These are phyloP conservation scores for Pulveroboletus sp. DNA, from an alignment of 1,284 basidiomycete species.

Conservation along the genomic window DNA sequence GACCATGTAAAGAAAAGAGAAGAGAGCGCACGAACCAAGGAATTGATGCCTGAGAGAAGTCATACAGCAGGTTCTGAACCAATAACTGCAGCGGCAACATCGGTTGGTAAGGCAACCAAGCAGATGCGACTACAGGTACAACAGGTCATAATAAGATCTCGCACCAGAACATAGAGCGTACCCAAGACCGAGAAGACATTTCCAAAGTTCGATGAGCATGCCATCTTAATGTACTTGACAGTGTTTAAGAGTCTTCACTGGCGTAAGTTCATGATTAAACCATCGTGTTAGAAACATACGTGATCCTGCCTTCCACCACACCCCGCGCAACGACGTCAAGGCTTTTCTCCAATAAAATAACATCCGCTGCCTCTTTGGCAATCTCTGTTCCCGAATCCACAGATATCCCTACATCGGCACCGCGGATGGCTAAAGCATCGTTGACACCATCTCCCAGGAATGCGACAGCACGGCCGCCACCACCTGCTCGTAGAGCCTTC, in stretches of 20 bases:
- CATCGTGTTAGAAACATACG: conserved; percentile 20
- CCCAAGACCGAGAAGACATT: conserved; percentile 37
- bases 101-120: conserved; percentile 36
- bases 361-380: conserved; percentile 96
- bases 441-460: conserved; percentile 39
- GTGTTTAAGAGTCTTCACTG: conserved; percentile 31
- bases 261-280: conserved; percentile 15
- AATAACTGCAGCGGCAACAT: conserved; percentile 35
- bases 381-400: conserved; percentile 99
- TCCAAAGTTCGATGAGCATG: conserved; percentile 37
- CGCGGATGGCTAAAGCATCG: conserved; percentile 35
- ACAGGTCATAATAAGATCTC: conserved; percentile 1
- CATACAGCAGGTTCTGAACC: conserved; percentile 33
- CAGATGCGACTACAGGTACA: conserved; percentile 29
- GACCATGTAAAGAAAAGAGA: not conserved
- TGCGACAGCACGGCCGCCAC: conserved; percentile 33
- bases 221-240: conserved; percentile 37
- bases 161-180: conserved; percentile 18
- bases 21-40: conserved; percentile 29
- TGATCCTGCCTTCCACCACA: conserved; percentile 37
- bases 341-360: conserved; percentile 83
- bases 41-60: conserved; percentile 37
- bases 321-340: conserved; percentile 35
- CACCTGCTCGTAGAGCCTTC: conserved; percentile 32
- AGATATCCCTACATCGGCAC: conserved; percentile 93